Conservation (phyloP, 2,329 filamentous ascomycete species). For the Xylariaceae sp. region DNA sequence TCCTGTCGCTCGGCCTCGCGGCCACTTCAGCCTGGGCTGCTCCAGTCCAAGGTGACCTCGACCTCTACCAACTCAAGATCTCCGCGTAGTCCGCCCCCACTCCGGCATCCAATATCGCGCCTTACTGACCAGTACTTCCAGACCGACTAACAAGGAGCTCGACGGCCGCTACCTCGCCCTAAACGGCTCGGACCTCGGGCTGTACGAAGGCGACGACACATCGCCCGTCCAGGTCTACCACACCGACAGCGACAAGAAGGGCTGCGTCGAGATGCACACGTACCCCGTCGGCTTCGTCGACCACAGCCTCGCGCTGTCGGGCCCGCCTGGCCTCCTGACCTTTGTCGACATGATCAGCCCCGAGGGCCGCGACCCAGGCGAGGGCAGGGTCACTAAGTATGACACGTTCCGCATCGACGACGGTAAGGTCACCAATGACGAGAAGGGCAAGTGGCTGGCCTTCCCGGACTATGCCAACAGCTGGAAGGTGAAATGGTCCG, state of each 20-base stretch:
- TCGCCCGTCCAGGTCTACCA: conserved; percentile 26
- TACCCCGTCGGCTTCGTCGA: conserved; percentile 32
- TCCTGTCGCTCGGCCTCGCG: conserved; percentile 21
- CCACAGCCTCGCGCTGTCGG: conserved; percentile 34
- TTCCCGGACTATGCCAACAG: conserved; percentile 22
- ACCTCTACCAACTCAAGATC: conserved; percentile 24
- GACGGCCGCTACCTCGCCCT: conserved; percentile 30
- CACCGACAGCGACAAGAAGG: conserved; percentile 20
- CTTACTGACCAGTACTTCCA: conserved; percentile 2
- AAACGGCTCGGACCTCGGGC: conserved; percentile 26
- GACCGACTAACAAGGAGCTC: conserved; percentile 15
- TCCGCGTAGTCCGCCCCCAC: conserved; percentile 14
- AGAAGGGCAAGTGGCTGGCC: conserved; percentile 29
- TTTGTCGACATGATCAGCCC: conserved; percentile 32
- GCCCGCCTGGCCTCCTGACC: conserved; percentile 26
- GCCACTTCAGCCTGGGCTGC: conserved; percentile 17
- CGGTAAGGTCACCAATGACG: conserved; percentile 19
- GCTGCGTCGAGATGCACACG: conserved; percentile 32
- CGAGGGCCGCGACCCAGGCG: conserved; percentile 13
- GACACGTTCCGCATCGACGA: conserved; percentile 30
- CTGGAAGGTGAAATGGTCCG: conserved; percentile 34
- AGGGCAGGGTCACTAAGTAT: conserved; percentile 27
- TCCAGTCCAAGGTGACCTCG: conserved; percentile 14
- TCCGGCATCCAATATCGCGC: background rate
- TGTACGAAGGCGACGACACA: conserved; percentile 21